Evolutionary conservation across 805 yeast species (phyloP), one percentile per base, ranked within the genome.

Genomic region (Pichia californica): DNA sequence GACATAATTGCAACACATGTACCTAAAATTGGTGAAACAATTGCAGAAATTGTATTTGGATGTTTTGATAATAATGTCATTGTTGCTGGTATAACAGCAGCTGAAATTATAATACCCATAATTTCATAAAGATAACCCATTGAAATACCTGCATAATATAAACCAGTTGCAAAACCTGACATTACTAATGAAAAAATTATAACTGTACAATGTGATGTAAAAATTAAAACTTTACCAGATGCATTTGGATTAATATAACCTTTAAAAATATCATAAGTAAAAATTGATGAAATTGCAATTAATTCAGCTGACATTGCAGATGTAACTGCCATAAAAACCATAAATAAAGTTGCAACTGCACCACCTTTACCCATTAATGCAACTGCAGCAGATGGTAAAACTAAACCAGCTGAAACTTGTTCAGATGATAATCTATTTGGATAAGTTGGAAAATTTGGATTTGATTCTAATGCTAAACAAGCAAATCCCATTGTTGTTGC

Each of bases 271-370:
- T 88, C 96, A 54, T 86, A 88, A 35, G 95, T 84, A 69, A 79
- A 76, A 47, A 88, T 77, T 2, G 95, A 82, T 4, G 95, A 83
- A 16, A 86, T 89, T 2, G 96, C 83, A 58, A 88, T 85, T 56
- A 88, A 75, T 63, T 88, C 96, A 31, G 96, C 91, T 27, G 95
- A 84, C 75, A 86, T 78, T 21, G 96, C 95, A 38, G 94, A 83
- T 0, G 96, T 88, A 34, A 84, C 91, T 21, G 96, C 95, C 89
- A 87, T 84, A 63, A 88, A 88, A 10, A 88, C 76, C 70, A 88
- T 66, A 28, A 88, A 61, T 50, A 88, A 71, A 9, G 88, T 74
- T 29, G 89, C 89, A 38, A 78, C 89, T 5, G 94, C 95, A 49
- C 96, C 97, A 54, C 91, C 86, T 50, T 72, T 81, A 41, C 96